phyloP scores from a whole-genome alignment of 371 early-diverging fungal genomes.

The Batrachochytrium dendrobatidis region DNA sequence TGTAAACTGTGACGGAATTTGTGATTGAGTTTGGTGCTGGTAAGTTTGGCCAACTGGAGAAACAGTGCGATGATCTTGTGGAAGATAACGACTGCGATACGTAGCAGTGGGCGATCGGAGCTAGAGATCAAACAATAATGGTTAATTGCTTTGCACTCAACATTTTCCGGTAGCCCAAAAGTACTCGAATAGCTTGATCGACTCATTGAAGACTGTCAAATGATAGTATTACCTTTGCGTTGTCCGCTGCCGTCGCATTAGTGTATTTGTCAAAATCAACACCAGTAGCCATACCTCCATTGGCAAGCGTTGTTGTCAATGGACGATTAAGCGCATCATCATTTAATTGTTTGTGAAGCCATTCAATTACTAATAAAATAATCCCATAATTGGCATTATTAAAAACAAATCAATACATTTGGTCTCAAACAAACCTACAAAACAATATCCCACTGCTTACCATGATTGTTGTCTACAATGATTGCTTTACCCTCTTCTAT shows the following conservation, averaged over 20 bases:
- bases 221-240: slow-evolving; percentile 1
- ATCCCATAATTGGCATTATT: not conserved
- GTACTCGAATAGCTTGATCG: not conserved
- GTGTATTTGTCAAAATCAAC: slow-evolving; percentile 4
- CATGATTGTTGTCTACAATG: slow-evolving; percentile 43
- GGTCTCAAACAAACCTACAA: not conserved
- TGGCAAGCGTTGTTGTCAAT: not conserved
- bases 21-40: not conserved
- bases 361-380: slow-evolving; percentile 35
- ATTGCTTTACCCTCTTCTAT: slow-evolving; percentile 34
- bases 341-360: slow-evolving; percentile 48
- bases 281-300: not conserved
- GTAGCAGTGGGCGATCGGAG: not conserved
- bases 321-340: slow-evolving; percentile 39
- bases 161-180: no score
- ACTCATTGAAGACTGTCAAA: no score
- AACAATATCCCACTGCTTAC: slow-evolving; percentile 12
- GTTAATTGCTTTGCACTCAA: no score
- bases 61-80: not conserved
- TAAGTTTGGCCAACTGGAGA: not conserved
- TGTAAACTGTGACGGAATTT: not conserved
- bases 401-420: not conserved
- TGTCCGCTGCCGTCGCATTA: not conserved
- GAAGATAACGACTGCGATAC: not conserved
- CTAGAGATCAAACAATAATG: not conserved